Conservation (phyloP, 2,329 filamentous ascomycete species). For the Zasmidium citrigriseum region DNA sequence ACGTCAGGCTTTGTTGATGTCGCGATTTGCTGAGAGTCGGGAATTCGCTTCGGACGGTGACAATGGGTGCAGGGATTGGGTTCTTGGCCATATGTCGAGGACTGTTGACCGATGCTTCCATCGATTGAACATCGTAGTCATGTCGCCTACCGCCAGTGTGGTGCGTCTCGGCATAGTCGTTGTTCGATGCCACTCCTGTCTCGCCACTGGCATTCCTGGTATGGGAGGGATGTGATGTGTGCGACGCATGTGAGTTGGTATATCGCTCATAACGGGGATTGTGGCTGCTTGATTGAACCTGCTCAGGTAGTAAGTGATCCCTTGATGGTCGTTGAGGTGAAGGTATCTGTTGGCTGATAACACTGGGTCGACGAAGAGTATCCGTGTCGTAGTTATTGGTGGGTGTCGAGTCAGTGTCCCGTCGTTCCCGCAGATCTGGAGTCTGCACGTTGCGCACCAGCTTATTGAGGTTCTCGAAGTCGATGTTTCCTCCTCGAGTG, state of each 20-base stretch:
- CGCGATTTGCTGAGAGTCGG: constrained; percentile 89
- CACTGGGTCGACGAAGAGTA: constrained; percentile 16
- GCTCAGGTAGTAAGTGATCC: constrained; percentile 29
- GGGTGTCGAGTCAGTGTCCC: constrained; percentile 50
- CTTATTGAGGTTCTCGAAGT: constrained; percentile 82
- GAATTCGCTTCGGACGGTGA: constrained; percentile 96
- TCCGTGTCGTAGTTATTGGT: constrained; percentile 67
- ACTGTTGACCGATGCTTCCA: constrained; percentile 81
- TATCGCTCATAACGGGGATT: constrained; percentile 29
- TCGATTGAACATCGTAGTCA: constrained; percentile 94
- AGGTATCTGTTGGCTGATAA: constrained; percentile 13
- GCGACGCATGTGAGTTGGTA: constrained; percentile 26
- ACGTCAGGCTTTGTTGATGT: constrained; percentile 93
- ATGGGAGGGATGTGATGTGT: constrained; percentile 49
- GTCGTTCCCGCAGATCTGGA: constrained; percentile 37
- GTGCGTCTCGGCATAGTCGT: constrained; percentile 75
- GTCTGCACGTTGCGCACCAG: constrained; percentile 79
- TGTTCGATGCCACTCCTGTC: constrained; percentile 72
- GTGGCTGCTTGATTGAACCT: constrained; percentile 13
- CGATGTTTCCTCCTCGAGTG: constrained; percentile 85
- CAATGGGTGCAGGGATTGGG: constrained; percentile 83
- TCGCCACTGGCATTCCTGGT: constrained; percentile 76
- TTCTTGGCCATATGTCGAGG: constrained; percentile 72
- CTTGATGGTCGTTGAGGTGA: constrained; percentile 17
- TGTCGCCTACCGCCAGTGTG: constrained; percentile 72